A percentile compares a stretch with the other conserved stretches of the same genome.
These are phyloP conservation scores for Waltergamsia citrina DNA, from an alignment of 2,329 filamentous ascomycete species.

Conservation along the genomic window DNA sequence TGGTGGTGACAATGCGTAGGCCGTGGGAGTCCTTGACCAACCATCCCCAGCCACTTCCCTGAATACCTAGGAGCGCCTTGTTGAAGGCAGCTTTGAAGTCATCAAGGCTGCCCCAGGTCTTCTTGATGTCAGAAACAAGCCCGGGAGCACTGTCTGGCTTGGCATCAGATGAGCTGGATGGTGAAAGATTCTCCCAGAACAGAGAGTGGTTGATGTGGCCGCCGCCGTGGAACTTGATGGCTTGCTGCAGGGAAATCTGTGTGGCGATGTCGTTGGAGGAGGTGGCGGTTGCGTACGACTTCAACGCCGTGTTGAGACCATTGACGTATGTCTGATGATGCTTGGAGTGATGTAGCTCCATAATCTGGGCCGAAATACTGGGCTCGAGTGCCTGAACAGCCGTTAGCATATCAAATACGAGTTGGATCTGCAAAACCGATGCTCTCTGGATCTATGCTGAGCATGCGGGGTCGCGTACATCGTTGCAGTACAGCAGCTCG, in stretches of 20 bases:
- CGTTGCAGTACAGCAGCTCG: neutral
- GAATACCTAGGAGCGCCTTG: conserved; percentile 56
- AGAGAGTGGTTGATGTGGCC: conserved; percentile 90
- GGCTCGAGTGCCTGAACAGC: conserved; percentile 54
- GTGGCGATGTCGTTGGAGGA: conserved; percentile 47
- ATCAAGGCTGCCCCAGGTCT: conserved; percentile 60
- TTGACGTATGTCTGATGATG: conserved; percentile 74
- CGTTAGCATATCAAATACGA: too few relatives aligned
- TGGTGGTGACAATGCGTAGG: conserved; percentile 68
- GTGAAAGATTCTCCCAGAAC: conserved; percentile 80
- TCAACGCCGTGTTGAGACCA: conserved; percentile 61
- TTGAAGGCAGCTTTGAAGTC: conserved; percentile 58
- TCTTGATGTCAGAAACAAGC: conserved; percentile 50
- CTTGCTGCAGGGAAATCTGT: conserved; percentile 58
- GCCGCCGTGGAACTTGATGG: conserved; percentile 81
- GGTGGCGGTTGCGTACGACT: conserved; percentile 47
- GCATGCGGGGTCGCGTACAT: neutral
- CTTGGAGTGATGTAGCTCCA: conserved; percentile 72
- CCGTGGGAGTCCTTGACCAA: conserved; percentile 55
- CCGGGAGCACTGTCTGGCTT: conserved; percentile 44
- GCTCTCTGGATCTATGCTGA: neutral
- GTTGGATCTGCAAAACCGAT: too few relatives aligned
- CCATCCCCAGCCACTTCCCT: conserved; percentile 87
- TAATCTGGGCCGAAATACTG: conserved; percentile 68
- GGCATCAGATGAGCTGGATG: conserved; percentile 47